These are phyloP conservation scores for Anthostomella pinea DNA, from an alignment of 2,329 filamentous ascomycete genomes.

Conservation along the genomic window DNA sequence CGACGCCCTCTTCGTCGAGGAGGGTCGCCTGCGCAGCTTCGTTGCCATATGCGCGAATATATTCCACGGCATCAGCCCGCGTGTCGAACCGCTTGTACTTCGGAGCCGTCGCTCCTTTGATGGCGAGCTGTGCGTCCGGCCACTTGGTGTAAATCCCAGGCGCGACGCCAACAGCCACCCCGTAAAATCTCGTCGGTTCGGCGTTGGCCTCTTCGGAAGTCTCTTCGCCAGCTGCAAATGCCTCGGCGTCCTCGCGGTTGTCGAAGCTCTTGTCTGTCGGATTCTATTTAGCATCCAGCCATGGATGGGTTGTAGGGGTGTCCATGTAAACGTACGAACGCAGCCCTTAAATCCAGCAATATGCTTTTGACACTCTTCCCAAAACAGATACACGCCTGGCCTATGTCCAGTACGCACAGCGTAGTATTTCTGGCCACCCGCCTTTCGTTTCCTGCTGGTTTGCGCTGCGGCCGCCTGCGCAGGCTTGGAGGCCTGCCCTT, in stretches of 20 bases:
- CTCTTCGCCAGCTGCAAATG: conserved; percentile 66
- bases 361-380: conserved; percentile 59
- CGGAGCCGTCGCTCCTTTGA: conserved; percentile 67
- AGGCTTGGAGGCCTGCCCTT: conserved; percentile 11
- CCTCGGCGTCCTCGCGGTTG: conserved; percentile 70
- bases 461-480: conserved; percentile 17
- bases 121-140: conserved; percentile 69
- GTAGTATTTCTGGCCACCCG: conserved; percentile 57
- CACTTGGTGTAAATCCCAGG: conserved; percentile 63
- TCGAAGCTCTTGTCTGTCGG: conserved; percentile 74
- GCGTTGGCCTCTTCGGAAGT: conserved; percentile 36
- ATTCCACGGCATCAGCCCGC: conserved; percentile 72
- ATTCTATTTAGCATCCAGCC: conserved; percentile 8
- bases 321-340: conserved; percentile 55
- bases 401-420: conserved; percentile 55
- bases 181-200: conserved; percentile 55
- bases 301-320: not conserved
- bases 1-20: conserved; percentile 42
- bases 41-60: conserved; percentile 56
- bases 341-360: conserved; percentile 62
- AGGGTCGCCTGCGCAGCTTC: conserved; percentile 41
- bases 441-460: conserved; percentile 46
- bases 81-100: conserved; percentile 69
- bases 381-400: conserved; percentile 61
- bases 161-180: conserved; percentile 55